These are phyloP conservation scores for Claviceps sp. DNA, from an alignment of 2,329 filamentous ascomycete genomes.

Conservation along the genomic window DNA sequence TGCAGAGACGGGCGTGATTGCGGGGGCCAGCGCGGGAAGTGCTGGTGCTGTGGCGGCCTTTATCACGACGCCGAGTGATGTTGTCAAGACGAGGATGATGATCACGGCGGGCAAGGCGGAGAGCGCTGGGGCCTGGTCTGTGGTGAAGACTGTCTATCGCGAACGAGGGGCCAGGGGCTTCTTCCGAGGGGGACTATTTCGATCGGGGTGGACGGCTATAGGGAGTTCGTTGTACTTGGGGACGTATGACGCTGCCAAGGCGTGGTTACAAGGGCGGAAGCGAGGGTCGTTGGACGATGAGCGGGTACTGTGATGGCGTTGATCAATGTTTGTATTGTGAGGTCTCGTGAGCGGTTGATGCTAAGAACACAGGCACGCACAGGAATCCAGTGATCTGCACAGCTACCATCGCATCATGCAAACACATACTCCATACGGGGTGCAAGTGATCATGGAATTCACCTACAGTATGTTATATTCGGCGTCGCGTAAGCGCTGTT, in stretches of 20 bases:
- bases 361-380: too few relatives aligned
- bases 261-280: conserved; percentile 39
- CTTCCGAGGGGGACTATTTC: conserved; percentile 62
- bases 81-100: conserved; percentile 86
- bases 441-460: too few relatives aligned
- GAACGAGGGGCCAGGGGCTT: conserved; percentile 60
- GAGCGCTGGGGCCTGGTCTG: conserved; percentile 32
- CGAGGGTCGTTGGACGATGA: conserved; percentile 24
- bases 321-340: not conserved
- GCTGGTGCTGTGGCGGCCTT: conserved; percentile 65
- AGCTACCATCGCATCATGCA: too few relatives aligned
- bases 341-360: not conserved
- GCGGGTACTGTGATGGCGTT: conserved; percentile 8
- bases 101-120: conserved; percentile 36
- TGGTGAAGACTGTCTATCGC: conserved; percentile 50
- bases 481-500: too few relatives aligned
- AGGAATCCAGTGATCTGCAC: too few relatives aligned
- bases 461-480: too few relatives aligned
- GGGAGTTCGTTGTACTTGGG: conserved; percentile 77
- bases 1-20: conserved; percentile 55
- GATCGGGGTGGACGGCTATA: conserved; percentile 68
- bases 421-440: too few relatives aligned
- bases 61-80: conserved; percentile 79
- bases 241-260: conserved; percentile 69
- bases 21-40: conserved; percentile 57